phyloP scores from a whole-genome alignment of 2,329 filamentous ascomycete species.

The Pseudogymnoascus sp. region DNA sequence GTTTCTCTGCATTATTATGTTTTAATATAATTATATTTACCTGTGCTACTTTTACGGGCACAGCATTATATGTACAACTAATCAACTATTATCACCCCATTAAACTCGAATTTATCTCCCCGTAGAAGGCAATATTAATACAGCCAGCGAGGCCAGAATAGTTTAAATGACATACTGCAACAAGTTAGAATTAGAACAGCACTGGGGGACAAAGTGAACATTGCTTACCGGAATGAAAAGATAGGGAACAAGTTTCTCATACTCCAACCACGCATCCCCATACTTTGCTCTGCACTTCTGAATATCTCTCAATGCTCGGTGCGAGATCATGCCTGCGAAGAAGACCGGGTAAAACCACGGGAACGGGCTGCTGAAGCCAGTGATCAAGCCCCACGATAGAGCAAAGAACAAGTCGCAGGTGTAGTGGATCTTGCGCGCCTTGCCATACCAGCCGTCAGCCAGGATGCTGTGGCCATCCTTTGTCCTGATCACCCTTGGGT shows the following conservation, averaged over 20 bases:
- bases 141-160: not conserved
- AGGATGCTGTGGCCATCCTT: slow-evolving; percentile 62
- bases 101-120: not conserved
- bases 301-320: slow-evolving; percentile 70
- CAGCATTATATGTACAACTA: not conserved
- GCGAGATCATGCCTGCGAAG: slow-evolving; percentile 72
- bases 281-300: slow-evolving; percentile 70
- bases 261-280: slow-evolving; percentile 74
- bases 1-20: not conserved
- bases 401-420: slow-evolving; percentile 75
- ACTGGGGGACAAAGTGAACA: slow-evolving; percentile 11
- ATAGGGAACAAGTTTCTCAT: slow-evolving; percentile 72
- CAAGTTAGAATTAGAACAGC: not conserved
- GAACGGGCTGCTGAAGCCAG: slow-evolving; percentile 72
- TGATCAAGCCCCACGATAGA: slow-evolving; percentile 71
- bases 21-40: not conserved
- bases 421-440: slow-evolving; percentile 75
- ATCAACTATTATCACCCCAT: not conserved
- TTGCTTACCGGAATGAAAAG: slow-evolving; percentile 65
- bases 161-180: slow-evolving; percentile 13
- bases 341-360: slow-evolving; percentile 87
- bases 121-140: not conserved
- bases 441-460: slow-evolving; percentile 78
- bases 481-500: slow-evolving; percentile 71
- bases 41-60: not conserved